Conservation (phyloP, 495 filamentous ascomycete genomes). For the Letharia columbiana region DNA sequence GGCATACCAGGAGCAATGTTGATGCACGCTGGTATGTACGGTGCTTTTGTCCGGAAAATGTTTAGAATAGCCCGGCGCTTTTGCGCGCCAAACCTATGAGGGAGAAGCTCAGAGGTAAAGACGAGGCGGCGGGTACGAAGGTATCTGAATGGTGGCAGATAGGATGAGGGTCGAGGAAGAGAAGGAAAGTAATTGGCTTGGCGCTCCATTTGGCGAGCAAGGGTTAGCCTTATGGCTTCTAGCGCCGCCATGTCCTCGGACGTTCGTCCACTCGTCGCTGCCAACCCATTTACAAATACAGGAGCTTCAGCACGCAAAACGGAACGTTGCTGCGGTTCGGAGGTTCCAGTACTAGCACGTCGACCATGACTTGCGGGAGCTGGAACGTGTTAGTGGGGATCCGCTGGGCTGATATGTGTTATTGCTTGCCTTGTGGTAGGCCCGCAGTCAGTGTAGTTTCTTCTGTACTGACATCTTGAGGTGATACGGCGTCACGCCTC, state of each 20-base stretch:
- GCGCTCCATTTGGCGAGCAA: neutral
- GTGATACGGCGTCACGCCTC: constrained; percentile 1
- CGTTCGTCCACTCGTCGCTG: neutral
- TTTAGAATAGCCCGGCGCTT: constrained; percentile 9
- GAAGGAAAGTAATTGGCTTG: neutral
- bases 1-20: neutral
- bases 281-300: neutral
- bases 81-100: constrained; percentile 9
- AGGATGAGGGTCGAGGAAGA: neutral
- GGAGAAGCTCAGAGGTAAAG: constrained; percentile 17
- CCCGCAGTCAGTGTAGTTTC: neutral
- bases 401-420: neutral
- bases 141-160: neutral
- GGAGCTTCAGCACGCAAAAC: neutral
- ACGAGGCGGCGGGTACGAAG: neutral
- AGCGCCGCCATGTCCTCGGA: neutral
- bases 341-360: neutral
- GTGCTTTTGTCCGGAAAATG: constrained; percentile 11
- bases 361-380: neutral
- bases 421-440: neutral
- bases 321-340: neutral
- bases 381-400: neutral
- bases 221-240: neutral
- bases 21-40: constrained; percentile 16
- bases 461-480: neutral